Percentiles rank a stretch among this genome's conserved stretches.
Conservation (phyloP, 352 stramenopile genomes). For the Phytophthora sansomeana region DNA sequence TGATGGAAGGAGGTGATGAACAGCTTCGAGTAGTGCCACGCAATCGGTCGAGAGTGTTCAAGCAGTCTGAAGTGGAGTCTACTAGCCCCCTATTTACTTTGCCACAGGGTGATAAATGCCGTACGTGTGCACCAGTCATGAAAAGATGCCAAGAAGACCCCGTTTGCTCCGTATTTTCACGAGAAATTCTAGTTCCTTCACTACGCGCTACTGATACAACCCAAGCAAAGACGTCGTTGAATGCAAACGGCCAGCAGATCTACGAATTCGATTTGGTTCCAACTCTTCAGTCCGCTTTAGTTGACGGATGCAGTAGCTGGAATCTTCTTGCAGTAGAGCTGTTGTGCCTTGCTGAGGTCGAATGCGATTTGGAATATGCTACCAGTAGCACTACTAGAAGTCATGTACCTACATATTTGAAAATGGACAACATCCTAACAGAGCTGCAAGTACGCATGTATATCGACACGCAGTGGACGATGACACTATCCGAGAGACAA, state of each 20-base stretch:
- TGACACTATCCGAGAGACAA: neutral
- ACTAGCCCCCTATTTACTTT: neutral
- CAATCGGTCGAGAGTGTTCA: slow-evolving; percentile 10
- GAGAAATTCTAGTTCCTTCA: neutral
- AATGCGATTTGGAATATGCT: neutral
- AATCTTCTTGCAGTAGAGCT: neutral
- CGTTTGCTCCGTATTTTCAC: neutral
- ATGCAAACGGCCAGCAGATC: neutral
- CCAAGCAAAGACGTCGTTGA: neutral
- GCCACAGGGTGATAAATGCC: neutral
- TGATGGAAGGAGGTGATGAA: slow-evolving; percentile 21
- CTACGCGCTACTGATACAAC: neutral
- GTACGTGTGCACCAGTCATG: neutral
- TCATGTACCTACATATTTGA: neutral
- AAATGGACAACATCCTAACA: neutral
- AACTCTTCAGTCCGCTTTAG: neutral
- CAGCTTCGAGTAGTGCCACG: slow-evolving; percentile 15
- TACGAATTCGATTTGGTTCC: neutral
- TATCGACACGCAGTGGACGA: neutral
- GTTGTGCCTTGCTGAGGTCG: neutral
- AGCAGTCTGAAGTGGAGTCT: neutral
- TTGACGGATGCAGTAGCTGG: neutral
- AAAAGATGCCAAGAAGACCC: neutral
- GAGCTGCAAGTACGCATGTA: neutral
- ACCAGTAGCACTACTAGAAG: neutral